Conservation (phyloP, 2,329 filamentous ascomycete genomes). For the Alternaria infectoria region DNA sequence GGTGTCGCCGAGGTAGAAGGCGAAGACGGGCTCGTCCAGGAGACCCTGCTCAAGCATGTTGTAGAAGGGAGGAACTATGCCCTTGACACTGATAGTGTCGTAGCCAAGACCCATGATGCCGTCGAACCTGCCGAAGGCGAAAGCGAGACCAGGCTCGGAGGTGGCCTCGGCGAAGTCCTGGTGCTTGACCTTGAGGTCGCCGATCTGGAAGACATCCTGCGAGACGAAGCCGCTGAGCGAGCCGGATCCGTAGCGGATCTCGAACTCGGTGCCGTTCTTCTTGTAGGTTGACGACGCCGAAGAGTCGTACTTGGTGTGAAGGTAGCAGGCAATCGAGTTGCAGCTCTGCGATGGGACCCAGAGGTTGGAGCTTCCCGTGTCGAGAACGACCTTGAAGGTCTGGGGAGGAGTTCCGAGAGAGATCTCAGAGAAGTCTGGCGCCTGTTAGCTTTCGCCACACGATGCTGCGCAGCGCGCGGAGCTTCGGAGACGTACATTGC, state of each 20-base stretch:
- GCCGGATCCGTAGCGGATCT: slow-evolving; percentile 94
- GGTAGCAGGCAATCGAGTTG: slow-evolving; percentile 95
- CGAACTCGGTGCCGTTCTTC: slow-evolving; percentile 89
- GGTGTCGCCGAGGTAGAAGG: slow-evolving; percentile 89
- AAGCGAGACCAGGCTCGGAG: slow-evolving; percentile 92
- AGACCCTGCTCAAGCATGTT: slow-evolving; percentile 90
- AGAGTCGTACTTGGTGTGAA: slow-evolving; percentile 96
- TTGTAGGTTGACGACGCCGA: slow-evolving; percentile 87
- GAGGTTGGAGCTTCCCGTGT: slow-evolving; percentile 98
- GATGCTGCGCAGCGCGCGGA: not conserved
- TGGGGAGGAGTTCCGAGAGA: slow-evolving; percentile 89
- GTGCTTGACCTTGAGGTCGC: slow-evolving; percentile 83
- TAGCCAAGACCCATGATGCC: slow-evolving; percentile 95
- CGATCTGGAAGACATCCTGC: slow-evolving; percentile 83
- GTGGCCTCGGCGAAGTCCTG: slow-evolving; percentile 98
- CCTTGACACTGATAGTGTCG: slow-evolving; percentile 96
- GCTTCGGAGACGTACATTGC: slow-evolving; percentile 74
- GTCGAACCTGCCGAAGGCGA: slow-evolving; percentile 97
- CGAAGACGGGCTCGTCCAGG: slow-evolving; percentile 90
- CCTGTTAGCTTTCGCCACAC: slow-evolving; percentile 23
- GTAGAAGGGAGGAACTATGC: slow-evolving; percentile 94
- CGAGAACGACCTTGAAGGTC: slow-evolving; percentile 96
- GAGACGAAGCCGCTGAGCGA: slow-evolving; percentile 94
- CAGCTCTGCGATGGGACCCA: slow-evolving; percentile 95
- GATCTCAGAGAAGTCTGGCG: slow-evolving; percentile 92